Evolutionary conservation across 768 basidiomycete species (phyloP), one percentile per base, ranked within the genome.

Genomic region (Termitomyces sp.): DNA sequence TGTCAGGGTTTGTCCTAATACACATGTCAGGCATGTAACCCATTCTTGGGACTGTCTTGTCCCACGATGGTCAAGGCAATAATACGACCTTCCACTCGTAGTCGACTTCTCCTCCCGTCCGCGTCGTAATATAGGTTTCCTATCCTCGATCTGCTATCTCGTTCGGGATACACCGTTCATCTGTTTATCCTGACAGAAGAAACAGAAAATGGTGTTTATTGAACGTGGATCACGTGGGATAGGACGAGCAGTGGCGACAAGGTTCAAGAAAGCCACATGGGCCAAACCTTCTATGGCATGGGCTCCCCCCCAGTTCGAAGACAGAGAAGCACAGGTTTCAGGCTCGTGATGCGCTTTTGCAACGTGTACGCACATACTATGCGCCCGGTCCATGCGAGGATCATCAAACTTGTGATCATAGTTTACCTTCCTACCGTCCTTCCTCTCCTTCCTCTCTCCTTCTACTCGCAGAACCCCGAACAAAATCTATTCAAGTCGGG

Each of bases 41-140:
- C 36, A n/a, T 28, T 43, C 41, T 43, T 9, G 41, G 41, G 18
- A 4, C 16, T 40, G 16, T 26, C 35, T 14, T 8, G 38, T 53
- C 51, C 51, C 51, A 53, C 51, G 51, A 40, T 53, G 38, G 38
- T 53, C 51, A 53, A 53, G 51, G 51, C 18, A 10, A 30, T 28
- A 10, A 30, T 52, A 40, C 32, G 32, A 7, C 10, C 14, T 23
- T 28, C 51, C n/a, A 40, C 38, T 53, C 51, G 51, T 28, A 38
- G 26, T 40, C 23, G 7, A 53, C 28, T 41, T 16, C 52, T 53
- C 30, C 52, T n/a, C 40, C 52, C 52, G 52, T 18, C 38, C n/a
- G 40, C 28, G n/a, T 53, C 52, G 52, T 53, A 41, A 5, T 10
- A n/a, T 53, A n/a, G 28, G 1, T 30, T 13, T 13, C 40, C 12